phyloP scores from a whole-genome alignment of 106 monocot genomes.

The Dioscorea zingiberensis region DNA sequence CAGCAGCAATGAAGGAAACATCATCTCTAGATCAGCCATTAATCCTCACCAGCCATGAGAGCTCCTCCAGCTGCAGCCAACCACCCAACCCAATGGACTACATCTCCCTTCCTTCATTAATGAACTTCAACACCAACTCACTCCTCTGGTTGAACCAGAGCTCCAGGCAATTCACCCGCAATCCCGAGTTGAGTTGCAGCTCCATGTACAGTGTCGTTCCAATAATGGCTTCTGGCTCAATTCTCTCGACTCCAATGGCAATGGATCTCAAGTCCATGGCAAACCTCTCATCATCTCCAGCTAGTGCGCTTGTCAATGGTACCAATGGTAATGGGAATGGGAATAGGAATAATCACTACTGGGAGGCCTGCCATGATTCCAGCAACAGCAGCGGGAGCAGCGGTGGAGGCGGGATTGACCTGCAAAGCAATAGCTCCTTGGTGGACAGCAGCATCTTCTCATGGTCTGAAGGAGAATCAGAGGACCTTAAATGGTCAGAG shows the following conservation, averaged over 20 bases:
- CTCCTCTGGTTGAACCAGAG: conserved; percentile 49
- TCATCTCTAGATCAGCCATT: no score
- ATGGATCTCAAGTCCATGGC: conserved; percentile 12
- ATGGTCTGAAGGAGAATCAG: conserved; percentile 35
- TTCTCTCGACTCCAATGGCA: conserved; percentile 18
- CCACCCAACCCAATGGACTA: conserved; percentile 11
- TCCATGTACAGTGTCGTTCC: not conserved
- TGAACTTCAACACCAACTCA: conserved; percentile 3
- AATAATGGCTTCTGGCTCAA: not conserved
- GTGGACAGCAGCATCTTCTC: conserved; percentile 20
- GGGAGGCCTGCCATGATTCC: conserved; percentile 19
- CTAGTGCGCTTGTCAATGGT: not conserved
- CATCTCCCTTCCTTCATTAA: conserved; percentile 21
- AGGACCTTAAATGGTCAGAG: conserved; percentile 57
- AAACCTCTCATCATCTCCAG: not conserved
- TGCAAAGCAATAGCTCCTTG: conserved; percentile 23
- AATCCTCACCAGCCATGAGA: not conserved
- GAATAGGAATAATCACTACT: conserved; percentile 2
- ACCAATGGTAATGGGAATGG: no score
- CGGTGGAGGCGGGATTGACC: conserved; percentile 1
- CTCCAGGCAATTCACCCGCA: conserved; percentile 5
- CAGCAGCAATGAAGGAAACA: no score
- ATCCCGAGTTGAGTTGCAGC: conserved; percentile 20
- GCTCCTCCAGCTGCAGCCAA: not conserved
- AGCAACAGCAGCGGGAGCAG: conserved; percentile 10